Evolutionary conservation across 164 flowering plant genomes (phyloP).

Genomic region (Taxillus chinensis): DNA sequence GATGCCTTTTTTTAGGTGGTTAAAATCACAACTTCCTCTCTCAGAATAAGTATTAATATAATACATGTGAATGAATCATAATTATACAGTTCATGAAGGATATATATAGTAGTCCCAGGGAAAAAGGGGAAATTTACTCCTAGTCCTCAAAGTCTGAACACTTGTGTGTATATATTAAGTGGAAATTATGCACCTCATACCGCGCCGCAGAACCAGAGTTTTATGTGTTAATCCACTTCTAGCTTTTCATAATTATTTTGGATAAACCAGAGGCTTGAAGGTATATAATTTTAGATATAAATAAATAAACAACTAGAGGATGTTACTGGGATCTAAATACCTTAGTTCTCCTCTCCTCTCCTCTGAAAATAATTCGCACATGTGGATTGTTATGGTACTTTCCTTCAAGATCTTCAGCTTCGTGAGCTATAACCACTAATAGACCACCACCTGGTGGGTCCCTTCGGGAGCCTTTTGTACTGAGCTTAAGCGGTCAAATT

Average conservation of each 20-base stretch:
- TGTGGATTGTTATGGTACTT: constrained; percentile 59
- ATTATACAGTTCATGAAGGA: too few species aligned
- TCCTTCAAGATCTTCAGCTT: constrained; percentile 63
- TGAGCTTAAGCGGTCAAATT: constrained; percentile 24
- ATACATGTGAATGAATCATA: too few species aligned
- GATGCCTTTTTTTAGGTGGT: too few species aligned
- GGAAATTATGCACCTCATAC: background rate
- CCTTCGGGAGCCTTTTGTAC: constrained; percentile 50
- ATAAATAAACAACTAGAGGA: background rate
- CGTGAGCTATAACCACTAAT: constrained; percentile 51
- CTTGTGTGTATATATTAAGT: too few species aligned
- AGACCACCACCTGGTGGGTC: constrained; percentile 50
- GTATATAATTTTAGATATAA: background rate
- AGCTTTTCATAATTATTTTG: background rate
- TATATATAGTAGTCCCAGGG: too few species aligned
- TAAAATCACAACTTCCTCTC: too few species aligned
- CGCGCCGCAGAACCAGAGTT: background rate
- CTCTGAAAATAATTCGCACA: constrained; percentile 39
- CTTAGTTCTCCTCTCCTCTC: constrained; percentile 68
- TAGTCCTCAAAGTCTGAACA: too few species aligned
- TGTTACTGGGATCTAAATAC: constrained; percentile 14
- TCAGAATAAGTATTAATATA: too few species aligned
- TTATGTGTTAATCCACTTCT: background rate
- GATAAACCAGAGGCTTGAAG: background rate
- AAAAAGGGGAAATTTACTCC: too few species aligned